Conservation (phyloP, 1,284 basidiomycete genomes). For the Cutaneotrichosporon spelunceum region DNA sequence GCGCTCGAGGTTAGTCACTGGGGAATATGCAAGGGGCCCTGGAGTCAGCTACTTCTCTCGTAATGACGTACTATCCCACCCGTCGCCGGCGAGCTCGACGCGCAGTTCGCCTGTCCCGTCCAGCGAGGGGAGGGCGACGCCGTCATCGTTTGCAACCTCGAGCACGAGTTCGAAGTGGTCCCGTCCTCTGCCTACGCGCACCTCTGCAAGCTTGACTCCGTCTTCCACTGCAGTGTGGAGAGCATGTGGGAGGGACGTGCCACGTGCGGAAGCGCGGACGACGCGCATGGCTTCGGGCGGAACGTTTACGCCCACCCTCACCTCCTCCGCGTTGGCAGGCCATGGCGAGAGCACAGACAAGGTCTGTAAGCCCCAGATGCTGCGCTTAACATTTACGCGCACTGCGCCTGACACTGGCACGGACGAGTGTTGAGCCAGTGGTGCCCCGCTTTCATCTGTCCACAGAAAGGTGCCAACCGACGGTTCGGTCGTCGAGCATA, state of each 20-base stretch:
- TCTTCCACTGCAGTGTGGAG: neutral
- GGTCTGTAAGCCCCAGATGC: conserved; percentile 29
- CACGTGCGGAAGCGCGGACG: conserved; percentile 21
- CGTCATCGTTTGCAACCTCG: conserved; percentile 23
- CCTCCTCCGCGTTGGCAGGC: conserved; percentile 27
- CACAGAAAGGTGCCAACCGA: conserved; percentile 26
- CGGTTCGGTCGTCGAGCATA: conserved; percentile 10
- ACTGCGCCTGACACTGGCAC: conserved; percentile 28
- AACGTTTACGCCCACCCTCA: conserved; percentile 1
- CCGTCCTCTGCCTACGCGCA: conserved; percentile 18
- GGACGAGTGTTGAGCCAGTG: conserved; percentile 3
- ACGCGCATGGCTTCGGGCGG: conserved; percentile 22
- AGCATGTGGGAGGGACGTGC: conserved; percentile 10
- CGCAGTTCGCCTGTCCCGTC: conserved; percentile 21
- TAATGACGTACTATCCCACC: conserved; percentile 34
- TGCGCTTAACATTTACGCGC: conserved; percentile 23
- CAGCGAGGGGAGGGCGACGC: conserved; percentile 29
- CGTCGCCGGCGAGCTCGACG: conserved; percentile 31
- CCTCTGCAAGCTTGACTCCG: conserved; percentile 6
- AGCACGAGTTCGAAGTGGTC: conserved; percentile 29
- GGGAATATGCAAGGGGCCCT: conserved; percentile 19
- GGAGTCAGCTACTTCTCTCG: conserved; percentile 7
- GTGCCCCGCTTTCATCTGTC: conserved; percentile 20
- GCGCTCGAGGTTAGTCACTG: conserved; percentile 18
- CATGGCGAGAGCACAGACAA: conserved; percentile 28